A percentile compares a stretch with the other conserved stretches of the same genome.
Evolutionary conservation across 495 filamentous ascomycete species (phyloP).

Genomic region (Penicillium pancosmium): DNA sequence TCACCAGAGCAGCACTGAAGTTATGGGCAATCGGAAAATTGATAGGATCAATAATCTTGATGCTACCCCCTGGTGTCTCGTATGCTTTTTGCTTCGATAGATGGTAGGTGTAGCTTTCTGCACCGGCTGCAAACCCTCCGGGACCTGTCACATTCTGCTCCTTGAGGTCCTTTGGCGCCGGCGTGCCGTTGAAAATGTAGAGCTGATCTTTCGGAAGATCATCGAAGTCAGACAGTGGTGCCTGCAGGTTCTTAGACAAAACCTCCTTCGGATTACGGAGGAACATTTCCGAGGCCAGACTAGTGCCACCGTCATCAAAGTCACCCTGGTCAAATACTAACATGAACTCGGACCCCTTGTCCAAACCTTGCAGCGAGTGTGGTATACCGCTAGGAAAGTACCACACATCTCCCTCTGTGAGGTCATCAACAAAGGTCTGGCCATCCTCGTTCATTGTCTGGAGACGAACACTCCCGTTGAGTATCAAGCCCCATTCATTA

Average conservation of each 20-base stretch:
- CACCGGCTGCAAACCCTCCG: conserved; percentile 3
- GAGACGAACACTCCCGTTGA: conserved; percentile 12
- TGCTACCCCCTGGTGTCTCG: conserved; percentile 13
- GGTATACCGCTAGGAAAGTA: conserved; percentile 10
- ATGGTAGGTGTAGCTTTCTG: conserved; percentile 14
- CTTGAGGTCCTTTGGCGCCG: conserved; percentile 6
- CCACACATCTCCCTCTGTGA: conserved; percentile 12
- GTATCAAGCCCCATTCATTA: conserved; percentile 10
- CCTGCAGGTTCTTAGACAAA: conserved; percentile 10
- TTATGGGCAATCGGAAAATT: conserved; percentile 9
- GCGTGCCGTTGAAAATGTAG: conserved; percentile 12
- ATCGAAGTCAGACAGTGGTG: conserved; percentile 10
- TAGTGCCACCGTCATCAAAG: conserved; percentile 7
- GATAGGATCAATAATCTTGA: conserved; percentile 14
- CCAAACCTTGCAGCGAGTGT: conserved; percentile 10
- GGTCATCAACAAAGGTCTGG: conserved; percentile 10
- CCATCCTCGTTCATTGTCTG: conserved; percentile 13
- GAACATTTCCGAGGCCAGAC: conserved; percentile 12
- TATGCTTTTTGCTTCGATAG: conserved; percentile 10
- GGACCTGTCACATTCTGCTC: conserved; percentile 8
- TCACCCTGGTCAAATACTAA: conserved; percentile 11
- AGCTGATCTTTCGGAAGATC: conserved; percentile 8
- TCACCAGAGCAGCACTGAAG: conserved; percentile 12
- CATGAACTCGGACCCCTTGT: conserved; percentile 10
- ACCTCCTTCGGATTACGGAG: conserved; percentile 11